phyloP scores from a whole-genome alignment of 2,329 filamentous ascomycete genomes.

The Cladobotryum protrusum region DNA sequence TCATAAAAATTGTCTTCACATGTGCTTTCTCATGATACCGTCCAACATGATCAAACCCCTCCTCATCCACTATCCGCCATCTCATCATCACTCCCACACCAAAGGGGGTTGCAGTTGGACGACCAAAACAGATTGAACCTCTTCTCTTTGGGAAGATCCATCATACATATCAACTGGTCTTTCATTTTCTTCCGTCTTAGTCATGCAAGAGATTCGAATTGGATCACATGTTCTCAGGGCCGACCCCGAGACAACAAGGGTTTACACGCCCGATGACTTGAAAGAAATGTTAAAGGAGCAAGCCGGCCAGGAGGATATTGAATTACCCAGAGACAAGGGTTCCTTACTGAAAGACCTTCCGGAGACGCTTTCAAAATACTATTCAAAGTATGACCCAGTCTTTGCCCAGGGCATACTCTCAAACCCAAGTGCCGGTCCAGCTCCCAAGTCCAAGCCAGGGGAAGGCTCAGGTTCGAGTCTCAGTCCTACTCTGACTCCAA shows the following conservation, averaged over 20 bases:
- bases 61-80: neutral
- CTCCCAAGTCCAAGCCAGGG: constrained; percentile 11
- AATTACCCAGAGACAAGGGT: too few relatives aligned
- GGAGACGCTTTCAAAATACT: too few relatives aligned
- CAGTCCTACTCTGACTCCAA: neutral
- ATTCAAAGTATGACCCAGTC: too few relatives aligned
- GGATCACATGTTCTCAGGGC: neutral
- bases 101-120: neutral
- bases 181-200: neutral
- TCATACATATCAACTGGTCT: neutral
- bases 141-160: neutral
- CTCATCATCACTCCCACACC: neutral
- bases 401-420: too few relatives aligned
- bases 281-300: too few relatives aligned
- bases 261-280: too few relatives aligned
- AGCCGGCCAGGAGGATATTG: too few relatives aligned
- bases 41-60: neutral
- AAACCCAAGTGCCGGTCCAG: too few relatives aligned
- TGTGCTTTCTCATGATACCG: neutral
- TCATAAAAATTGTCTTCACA: neutral
- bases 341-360: too few relatives aligned
- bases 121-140: too few relatives aligned
- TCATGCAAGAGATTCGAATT: neutral
- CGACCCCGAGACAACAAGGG: neutral
- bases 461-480: too few relatives aligned